Percentiles rank a stretch among this genome's conserved stretches.
These are phyloP conservation scores for Rhizopus delemar DNA, from an alignment of 371 early-diverging fungal genomes.

Conservation along the genomic window DNA sequence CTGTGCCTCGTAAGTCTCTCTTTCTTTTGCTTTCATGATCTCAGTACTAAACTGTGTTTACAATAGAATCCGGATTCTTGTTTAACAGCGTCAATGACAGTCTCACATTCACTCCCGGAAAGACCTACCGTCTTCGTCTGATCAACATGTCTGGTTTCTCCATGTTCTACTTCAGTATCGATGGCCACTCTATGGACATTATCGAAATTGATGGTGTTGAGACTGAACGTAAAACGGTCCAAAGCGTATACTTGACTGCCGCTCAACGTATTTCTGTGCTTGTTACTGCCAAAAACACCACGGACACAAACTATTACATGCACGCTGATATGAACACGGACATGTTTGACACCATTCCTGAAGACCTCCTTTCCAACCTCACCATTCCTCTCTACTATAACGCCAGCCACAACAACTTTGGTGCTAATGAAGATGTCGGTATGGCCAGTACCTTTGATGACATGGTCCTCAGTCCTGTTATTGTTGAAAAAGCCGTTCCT, in stretches of 20 bases:
- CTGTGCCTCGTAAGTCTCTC: conserved; percentile 49
- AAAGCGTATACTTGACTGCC: conserved; percentile 61
- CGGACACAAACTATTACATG: conserved; percentile 66
- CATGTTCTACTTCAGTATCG: conserved; percentile 77
- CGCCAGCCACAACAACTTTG: conserved; percentile 33
- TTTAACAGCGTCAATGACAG: conserved; percentile 48
- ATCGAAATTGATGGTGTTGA: conserved; percentile 84
- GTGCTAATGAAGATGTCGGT: conserved; percentile 36
- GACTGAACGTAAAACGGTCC: conserved; percentile 54
- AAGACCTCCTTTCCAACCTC: conserved; percentile 46
- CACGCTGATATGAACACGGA: conserved; percentile 75
- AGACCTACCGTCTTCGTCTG: conserved; percentile 81
- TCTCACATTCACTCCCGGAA: conserved; percentile 66
- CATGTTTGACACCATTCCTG: conserved; percentile 74
- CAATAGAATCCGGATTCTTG: conserved; percentile 54
- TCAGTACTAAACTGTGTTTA: neutral
- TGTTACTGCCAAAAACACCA: conserved; percentile 68
- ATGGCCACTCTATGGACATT: conserved; percentile 73
- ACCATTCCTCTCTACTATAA: conserved; percentile 61
- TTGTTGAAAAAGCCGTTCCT: conserved; percentile 33
- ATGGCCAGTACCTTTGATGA: conserved; percentile 53
- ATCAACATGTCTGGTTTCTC: conserved; percentile 78
- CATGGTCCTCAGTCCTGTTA: conserved; percentile 46
- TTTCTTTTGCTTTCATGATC: conserved; percentile 1
- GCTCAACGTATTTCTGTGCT: conserved; percentile 75